Evolutionary conservation across 2,329 filamentous ascomycete species (phyloP).

Genomic region (Plectosphaerella plurivora): DNA sequence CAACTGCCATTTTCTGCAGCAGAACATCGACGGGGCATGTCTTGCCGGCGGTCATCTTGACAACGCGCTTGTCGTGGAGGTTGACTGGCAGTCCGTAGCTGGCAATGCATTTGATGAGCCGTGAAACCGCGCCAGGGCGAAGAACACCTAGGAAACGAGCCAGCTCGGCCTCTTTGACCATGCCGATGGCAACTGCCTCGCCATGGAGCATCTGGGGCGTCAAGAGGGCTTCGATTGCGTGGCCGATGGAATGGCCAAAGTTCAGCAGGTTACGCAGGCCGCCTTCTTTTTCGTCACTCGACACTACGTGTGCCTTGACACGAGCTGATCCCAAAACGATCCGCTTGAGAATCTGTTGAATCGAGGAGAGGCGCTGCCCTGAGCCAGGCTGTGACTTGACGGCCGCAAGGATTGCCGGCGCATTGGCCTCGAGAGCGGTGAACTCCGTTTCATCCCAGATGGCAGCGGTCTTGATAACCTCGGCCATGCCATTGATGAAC

Average conservation of each 20-base stretch:
- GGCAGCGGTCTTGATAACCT: conserved; percentile 95
- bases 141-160: conserved; percentile 84
- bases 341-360: conserved; percentile 66
- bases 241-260: conserved; percentile 96
- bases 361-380: conserved; percentile 59
- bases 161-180: conserved; percentile 96
- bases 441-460: conserved; percentile 94
- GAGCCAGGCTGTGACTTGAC: conserved; percentile 55
- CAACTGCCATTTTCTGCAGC: conserved; percentile 90
- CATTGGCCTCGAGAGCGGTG: conserved; percentile 75
- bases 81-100: conserved; percentile 88
- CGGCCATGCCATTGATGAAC: conserved; percentile 98
- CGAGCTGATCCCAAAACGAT: conserved; percentile 87
- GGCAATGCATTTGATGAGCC: conserved; percentile 88
- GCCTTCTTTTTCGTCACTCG: conserved; percentile 88
- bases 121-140: conserved; percentile 80
- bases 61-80: conserved; percentile 75
- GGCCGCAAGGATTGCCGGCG: conserved; percentile 68
- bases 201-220: conserved; percentile 95
- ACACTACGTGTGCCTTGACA: conserved; percentile 92
- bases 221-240: conserved; percentile 92
- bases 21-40: conserved; percentile 81
- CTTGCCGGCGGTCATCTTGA: conserved; percentile 80
- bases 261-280: conserved; percentile 92
- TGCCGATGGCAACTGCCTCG: conserved; percentile 93